phyloP scores from a whole-genome alignment of 495 filamentous ascomycete species.

The Usnea hakonensis region DNA sequence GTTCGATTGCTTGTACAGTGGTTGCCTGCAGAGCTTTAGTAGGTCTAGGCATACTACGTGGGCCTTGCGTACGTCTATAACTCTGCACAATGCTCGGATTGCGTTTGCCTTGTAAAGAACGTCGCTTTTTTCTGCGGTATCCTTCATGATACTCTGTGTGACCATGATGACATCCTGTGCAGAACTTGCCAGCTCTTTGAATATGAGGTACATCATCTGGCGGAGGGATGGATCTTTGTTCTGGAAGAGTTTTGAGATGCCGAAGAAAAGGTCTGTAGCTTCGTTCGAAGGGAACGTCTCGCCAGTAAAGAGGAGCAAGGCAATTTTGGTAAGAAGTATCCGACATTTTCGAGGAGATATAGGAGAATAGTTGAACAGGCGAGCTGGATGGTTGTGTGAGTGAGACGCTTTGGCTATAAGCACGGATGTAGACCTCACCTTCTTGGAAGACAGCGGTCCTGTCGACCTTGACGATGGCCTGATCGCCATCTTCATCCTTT shows the following conservation, averaged over 20 bases:
- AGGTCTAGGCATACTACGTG: background rate
- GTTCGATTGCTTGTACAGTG: conserved; percentile 97
- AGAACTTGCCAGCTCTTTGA: conserved; percentile 94
- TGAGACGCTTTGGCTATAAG: conserved; percentile 1
- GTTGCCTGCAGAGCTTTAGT: conserved; percentile 53
- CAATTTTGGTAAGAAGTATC: conserved; percentile 94
- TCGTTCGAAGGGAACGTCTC: conserved; percentile 95
- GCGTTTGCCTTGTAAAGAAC: conserved; percentile 95
- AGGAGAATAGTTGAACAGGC: conserved; percentile 93
- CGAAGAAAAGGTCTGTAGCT: conserved; percentile 97
- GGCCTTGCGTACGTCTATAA: conserved; percentile 76
- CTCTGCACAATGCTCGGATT: conserved; percentile 89
- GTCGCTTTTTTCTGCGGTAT: conserved; percentile 91
- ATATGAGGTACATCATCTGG: conserved; percentile 97
- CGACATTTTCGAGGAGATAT: conserved; percentile 93
- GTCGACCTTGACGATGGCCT: conserved; percentile 89
- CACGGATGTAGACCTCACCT: conserved; percentile 50
- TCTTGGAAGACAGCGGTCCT: conserved; percentile 98
- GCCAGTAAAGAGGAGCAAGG: conserved; percentile 90
- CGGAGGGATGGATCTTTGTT: conserved; percentile 97
- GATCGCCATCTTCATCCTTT: conserved; percentile 96
- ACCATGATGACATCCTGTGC: conserved; percentile 99
- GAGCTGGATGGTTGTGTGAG: conserved; percentile 51
- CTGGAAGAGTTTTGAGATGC: conserved; percentile 99
- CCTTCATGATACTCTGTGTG: conserved; percentile 99